Percentiles rank a stretch among this genome's conserved stretches.
Conservation (phyloP, 2,329 filamentous ascomycete genomes). For the Aspergillus melleus region DNA sequence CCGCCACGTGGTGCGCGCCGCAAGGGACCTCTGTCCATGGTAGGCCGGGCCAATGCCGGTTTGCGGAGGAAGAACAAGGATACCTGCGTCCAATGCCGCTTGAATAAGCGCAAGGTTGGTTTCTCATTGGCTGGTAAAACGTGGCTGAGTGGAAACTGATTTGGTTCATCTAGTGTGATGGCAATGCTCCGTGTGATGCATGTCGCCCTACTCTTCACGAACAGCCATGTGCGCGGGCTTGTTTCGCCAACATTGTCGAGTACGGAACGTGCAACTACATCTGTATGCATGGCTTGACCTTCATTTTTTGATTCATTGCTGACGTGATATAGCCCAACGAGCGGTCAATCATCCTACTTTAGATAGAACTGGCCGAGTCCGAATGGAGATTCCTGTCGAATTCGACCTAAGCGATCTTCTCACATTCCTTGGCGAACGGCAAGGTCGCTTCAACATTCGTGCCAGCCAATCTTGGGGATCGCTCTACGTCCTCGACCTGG, state of each 20-base stretch:
- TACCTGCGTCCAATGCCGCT: conserved; percentile 45
- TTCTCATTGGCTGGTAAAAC: neutral
- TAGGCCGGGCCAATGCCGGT: conserved; percentile 42
- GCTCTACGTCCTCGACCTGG: conserved; percentile 44
- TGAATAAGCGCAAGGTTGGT: conserved; percentile 46
- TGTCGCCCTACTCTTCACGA: conserved; percentile 44
- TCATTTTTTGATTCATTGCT: conserved; percentile 10
- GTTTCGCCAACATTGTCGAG: conserved; percentile 47
- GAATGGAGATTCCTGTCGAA: conserved; percentile 42
- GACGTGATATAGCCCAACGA: conserved; percentile 38
- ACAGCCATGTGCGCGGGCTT: conserved; percentile 45
- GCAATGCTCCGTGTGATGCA: conserved; percentile 43
- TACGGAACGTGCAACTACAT: conserved; percentile 49
- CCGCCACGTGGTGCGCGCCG: conserved; percentile 44
- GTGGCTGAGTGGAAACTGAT: conserved; percentile 12
- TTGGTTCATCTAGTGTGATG: conserved; percentile 36
- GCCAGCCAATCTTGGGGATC: conserved; percentile 44
- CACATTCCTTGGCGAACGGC: conserved; percentile 37
- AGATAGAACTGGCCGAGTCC: conserved; percentile 35
- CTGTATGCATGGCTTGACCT: conserved; percentile 31
- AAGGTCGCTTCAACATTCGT: conserved; percentile 45
- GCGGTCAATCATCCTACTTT: conserved; percentile 44
- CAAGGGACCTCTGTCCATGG: conserved; percentile 42
- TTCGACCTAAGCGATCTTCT: conserved; percentile 42
- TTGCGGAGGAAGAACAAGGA: conserved; percentile 46